Evolutionary conservation across 768 basidiomycete genomes (phyloP).

Genomic region (Lepiota subincarnata): DNA sequence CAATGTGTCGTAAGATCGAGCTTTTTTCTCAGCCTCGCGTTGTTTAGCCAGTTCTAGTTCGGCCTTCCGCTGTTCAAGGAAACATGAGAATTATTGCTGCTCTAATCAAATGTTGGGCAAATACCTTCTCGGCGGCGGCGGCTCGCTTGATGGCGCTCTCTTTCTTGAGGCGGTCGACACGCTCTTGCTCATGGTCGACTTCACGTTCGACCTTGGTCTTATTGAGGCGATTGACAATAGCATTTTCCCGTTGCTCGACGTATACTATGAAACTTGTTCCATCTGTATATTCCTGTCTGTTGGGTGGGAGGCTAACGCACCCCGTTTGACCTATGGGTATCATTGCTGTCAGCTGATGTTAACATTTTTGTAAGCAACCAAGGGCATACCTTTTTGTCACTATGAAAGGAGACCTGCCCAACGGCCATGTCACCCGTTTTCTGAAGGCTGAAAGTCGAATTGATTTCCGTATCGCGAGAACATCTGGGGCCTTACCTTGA

Average conservation of each 20-base stretch:
- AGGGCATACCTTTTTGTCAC: slow-evolving; percentile 70
- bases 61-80: slow-evolving; percentile 59
- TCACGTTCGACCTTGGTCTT: slow-evolving; percentile 84
- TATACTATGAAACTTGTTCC: slow-evolving; percentile 47
- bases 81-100: background rate
- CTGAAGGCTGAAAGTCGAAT: slow-evolving; percentile 31
- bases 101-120: background rate
- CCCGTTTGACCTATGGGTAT: slow-evolving; percentile 65
- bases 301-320: slow-evolving; percentile 30
- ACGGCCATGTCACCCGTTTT: slow-evolving; percentile 99
- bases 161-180: slow-evolving; percentile 72
- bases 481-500: slow-evolving; percentile 58
- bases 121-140: slow-evolving; percentile 66
- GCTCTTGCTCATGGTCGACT: slow-evolving; percentile 91
- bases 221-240: slow-evolving; percentile 87
- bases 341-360: background rate
- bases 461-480: background rate
- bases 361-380: background rate
- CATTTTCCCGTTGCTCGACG: slow-evolving; percentile 77
- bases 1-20: slow-evolving; percentile 80
- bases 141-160: slow-evolving; percentile 64
- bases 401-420: slow-evolving; percentile 94
- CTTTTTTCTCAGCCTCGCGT: slow-evolving; percentile 84
- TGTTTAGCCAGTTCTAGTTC: slow-evolving; percentile 70
- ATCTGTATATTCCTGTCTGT: background rate